Percentiles rank a stretch among this genome's conserved stretches.
Conservation (phyloP, 2,329 filamentous ascomycete genomes). For the Teratosphaeria destructans region DNA sequence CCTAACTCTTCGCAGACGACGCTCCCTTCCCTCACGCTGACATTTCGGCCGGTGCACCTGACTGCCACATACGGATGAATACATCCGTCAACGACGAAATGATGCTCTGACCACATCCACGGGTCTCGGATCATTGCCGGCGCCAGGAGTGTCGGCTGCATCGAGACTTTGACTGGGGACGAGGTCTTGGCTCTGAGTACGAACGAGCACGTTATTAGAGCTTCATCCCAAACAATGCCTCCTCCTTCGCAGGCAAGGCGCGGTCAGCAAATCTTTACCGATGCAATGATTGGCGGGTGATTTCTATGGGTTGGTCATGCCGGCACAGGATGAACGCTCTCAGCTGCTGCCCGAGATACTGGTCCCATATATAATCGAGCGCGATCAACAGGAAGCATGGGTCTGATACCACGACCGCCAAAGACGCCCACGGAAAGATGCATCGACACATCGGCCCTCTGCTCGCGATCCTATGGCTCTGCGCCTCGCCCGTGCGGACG, state of each 20-base stretch:
- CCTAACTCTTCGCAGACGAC: too few species aligned
- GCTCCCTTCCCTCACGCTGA: too few species aligned
- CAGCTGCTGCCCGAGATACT: not conserved
- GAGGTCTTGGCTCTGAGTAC: not conserved
- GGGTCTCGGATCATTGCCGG: too few species aligned
- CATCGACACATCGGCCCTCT: not conserved
- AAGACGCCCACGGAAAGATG: not conserved
- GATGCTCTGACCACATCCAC: too few species aligned
- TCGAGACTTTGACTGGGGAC: too few species aligned
- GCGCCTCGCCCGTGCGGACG: not conserved
- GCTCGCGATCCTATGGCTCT: not conserved
- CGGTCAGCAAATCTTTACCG: not conserved
- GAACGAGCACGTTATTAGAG: not conserved
- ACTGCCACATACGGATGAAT: too few species aligned
- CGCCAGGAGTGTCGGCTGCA: too few species aligned
- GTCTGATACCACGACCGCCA: not conserved
- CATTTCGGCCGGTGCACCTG: too few species aligned
- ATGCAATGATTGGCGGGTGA: not conserved
- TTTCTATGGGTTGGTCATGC: not conserved
- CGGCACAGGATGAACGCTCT: not conserved
- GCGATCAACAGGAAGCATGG: not conserved
- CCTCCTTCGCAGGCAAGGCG: not conserved
- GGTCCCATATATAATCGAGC: not conserved
- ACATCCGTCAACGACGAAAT: too few species aligned
- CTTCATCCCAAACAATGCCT: not conserved